Evolutionary conservation across 2,329 filamentous ascomycete species (phyloP).

Genomic region (Aspergillus calidoustus): DNA sequence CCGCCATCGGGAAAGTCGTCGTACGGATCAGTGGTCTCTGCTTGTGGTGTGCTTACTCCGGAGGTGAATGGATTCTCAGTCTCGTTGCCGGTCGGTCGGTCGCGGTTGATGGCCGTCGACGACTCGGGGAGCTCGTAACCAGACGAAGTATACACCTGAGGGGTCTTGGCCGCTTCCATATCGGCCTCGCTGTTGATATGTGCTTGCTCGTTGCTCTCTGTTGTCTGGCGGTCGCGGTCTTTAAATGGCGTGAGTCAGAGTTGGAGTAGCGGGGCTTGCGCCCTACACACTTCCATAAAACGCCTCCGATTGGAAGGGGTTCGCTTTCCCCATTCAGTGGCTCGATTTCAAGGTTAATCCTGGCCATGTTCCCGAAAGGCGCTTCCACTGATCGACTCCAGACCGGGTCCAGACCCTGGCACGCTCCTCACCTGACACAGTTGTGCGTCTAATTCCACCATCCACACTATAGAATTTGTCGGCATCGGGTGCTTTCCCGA

Average conservation of each 20-base stretch:
- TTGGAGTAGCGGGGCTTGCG: neutral
- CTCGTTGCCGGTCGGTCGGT: neutral
- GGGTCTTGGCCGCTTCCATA: neutral
- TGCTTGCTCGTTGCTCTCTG: neutral
- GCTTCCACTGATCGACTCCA: neutral
- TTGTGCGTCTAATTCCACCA: neutral
- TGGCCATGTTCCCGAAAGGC: neutral
- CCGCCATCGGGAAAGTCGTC: constrained; percentile 41
- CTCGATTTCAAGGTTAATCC: neutral
- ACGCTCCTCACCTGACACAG: neutral
- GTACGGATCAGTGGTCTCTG: neutral
- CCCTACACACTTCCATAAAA: neutral
- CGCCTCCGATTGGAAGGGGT: neutral
- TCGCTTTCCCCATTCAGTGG: neutral
- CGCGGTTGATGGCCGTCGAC: constrained; percentile 1
- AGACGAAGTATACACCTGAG: neutral
- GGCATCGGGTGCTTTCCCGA: neutral
- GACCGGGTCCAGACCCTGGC: neutral
- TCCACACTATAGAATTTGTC: neutral
- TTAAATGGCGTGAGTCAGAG: neutral
- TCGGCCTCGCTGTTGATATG: neutral
- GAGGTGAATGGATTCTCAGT: neutral
- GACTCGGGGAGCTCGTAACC: neutral
- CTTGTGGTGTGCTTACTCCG: neutral
- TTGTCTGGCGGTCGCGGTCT: neutral